These are phyloP conservation scores for Emergomyces pasteurianus DNA, from an alignment of 2,329 filamentous ascomycete species.

Conservation along the genomic window DNA sequence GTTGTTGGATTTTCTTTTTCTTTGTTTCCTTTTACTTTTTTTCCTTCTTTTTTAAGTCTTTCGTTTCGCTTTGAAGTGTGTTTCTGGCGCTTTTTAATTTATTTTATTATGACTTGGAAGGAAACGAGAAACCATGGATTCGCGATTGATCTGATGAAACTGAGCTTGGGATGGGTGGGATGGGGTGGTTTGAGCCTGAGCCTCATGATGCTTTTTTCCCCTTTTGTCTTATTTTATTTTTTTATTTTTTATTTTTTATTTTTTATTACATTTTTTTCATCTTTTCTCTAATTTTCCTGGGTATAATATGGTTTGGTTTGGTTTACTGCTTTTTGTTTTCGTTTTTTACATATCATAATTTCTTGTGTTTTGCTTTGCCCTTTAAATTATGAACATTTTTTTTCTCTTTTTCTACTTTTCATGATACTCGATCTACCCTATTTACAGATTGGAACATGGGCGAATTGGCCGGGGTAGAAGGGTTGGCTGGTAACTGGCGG, in stretches of 20 bases:
- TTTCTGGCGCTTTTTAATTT: background rate
- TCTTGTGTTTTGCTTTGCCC: background rate
- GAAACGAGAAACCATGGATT: background rate
- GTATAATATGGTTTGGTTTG: background rate
- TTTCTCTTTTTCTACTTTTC: background rate
- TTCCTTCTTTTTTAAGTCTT: background rate
- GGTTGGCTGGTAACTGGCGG: background rate
- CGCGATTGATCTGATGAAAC: background rate
- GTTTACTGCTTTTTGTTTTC: background rate
- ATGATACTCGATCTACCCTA: background rate
- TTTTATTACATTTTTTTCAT: background rate
- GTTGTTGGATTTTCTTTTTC: background rate
- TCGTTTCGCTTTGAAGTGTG: background rate
- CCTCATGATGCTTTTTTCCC: no score
- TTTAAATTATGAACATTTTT: background rate
- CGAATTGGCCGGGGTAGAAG: background rate
- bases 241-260: no score
- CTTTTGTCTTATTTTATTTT: no score
- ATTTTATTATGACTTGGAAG: background rate
- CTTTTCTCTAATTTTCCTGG: background rate
- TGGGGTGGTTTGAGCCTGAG: no score
- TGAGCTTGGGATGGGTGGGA: background rate
- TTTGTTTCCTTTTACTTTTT: background rate
- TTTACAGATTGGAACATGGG: background rate
- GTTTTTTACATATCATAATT: background rate